These are phyloP conservation scores for Entomortierella beljakovae DNA, from an alignment of 192 early-diverging fungal species.

Conservation along the genomic window DNA sequence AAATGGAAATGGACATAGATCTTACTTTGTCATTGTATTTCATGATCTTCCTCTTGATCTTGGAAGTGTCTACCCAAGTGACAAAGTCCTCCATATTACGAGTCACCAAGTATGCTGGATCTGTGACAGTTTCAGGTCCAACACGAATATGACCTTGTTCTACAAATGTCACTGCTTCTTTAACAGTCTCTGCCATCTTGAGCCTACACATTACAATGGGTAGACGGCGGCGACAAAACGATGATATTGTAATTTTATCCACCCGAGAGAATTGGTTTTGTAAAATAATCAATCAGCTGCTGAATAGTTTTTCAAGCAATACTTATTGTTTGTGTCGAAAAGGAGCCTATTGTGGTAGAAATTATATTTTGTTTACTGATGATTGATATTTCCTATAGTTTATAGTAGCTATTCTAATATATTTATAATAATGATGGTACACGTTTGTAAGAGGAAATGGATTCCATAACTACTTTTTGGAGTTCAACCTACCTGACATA, in stretches of 20 bases:
- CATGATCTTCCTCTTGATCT: conserved; percentile 96
- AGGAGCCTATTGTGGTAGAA: conserved; percentile 88
- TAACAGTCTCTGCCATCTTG: conserved; percentile 95
- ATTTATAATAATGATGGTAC: no score
- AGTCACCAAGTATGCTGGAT: conserved; percentile 80
- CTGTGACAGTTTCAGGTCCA: conserved; percentile 89
- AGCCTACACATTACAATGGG: conserved; percentile 94
- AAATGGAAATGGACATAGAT: neutral
- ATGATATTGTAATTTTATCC: conserved; percentile 85
- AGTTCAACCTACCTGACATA: conserved; percentile 75
- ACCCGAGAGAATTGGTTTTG: conserved; percentile 81
- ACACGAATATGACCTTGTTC: conserved; percentile 97
- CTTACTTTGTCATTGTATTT: conserved; percentile 90
- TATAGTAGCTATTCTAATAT: conserved; percentile 87
- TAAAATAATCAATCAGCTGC: conserved; percentile 84
- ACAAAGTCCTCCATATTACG: conserved; percentile 96
- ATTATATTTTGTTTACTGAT: conserved; percentile 84
- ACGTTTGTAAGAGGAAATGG: no score
- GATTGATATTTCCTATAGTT: conserved; percentile 86
- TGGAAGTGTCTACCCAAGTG: conserved; percentile 97
- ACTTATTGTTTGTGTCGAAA: conserved; percentile 77
- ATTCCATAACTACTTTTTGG: neutral
- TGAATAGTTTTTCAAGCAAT: conserved; percentile 88
- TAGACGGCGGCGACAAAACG: conserved; percentile 89
- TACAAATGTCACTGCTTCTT: conserved; percentile 88